Evolutionary conservation across 441 rosid genomes (phyloP), one percentile per base, ranked within the genome.

Genomic region (Euphorbia schlechtendalii): DNA sequence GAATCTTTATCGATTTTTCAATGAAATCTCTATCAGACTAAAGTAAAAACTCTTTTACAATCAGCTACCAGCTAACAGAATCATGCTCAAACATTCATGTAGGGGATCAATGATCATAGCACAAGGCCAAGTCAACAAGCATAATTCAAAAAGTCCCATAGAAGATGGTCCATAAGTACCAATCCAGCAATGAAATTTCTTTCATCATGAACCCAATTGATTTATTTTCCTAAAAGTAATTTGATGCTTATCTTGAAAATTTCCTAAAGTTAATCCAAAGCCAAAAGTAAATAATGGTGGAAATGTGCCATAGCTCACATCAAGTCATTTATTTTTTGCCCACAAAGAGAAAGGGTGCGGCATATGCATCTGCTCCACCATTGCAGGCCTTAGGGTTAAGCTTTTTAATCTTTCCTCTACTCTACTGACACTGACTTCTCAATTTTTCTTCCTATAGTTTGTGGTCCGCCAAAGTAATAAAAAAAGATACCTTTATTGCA

Each of bases 361-460:
- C n/a, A n/a, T n/a, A n/a, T n/a, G n/a, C 48, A 55, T 54, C 49
- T 74, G 76, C 74, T 68, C 74, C 78, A 72, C 75, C 71, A 65
- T 60, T 14, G 61, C 67, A 64, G 69, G 54, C 69, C 68, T 67
- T 74, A 58, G 8, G 21, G 54, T 12, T 21, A 17, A 27, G 46
- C 25, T 28, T 72, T 67, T 71, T 17, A 32, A 51, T 24, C 17
- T 28, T n/a, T 27, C 22, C 30, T 76, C 27, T n/a, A 9, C 52
- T 20, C n/a, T n/a, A n/a, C n/a, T n/a, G 76, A 77, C 48, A 48
- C 27, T 59, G 84, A 71, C 81, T 30, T 48, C 15, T 66, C 78
- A 69, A 43, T 57, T n/a, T 54, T 71, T 41, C n/a, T 73, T 45
- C 59, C 40, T 14, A 17, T 54, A 28, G 40, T 27, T 58, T 9